Evolutionary conservation across 2,329 filamentous ascomycete species (phyloP).

Genomic region (Fusarium sp.): DNA sequence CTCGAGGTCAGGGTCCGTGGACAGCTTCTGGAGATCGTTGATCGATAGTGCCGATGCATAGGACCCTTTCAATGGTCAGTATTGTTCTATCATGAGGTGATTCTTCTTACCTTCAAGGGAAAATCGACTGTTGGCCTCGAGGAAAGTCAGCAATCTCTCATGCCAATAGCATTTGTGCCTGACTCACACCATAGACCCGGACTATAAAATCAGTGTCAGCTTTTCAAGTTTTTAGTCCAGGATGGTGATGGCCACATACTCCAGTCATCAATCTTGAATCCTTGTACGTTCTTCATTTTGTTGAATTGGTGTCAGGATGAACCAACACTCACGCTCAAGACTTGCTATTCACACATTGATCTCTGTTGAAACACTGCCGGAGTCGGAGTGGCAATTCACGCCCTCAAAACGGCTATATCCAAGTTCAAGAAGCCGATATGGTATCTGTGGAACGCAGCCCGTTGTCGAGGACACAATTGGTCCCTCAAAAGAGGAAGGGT

Average conservation of each 20-base stretch:
- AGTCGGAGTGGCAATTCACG: neutral
- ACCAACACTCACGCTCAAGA: neutral
- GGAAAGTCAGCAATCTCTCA: neutral
- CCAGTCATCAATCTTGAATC: neutral
- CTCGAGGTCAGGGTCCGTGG: neutral
- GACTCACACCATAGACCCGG: neutral
- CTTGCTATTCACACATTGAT: neutral
- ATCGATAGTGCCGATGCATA: neutral
- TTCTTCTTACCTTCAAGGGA: neutral
- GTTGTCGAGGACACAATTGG: neutral
- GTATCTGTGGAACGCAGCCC: neutral
- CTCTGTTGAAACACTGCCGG: neutral
- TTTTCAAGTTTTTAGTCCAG: neutral
- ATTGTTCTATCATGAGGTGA: neutral
- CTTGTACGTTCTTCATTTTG: neutral
- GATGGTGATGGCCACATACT: neutral
- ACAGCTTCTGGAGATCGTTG: neutral
- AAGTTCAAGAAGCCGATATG: neutral
- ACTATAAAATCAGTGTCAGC: neutral
- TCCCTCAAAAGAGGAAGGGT: neutral
- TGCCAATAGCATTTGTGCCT: neutral
- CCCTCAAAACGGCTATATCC: neutral
- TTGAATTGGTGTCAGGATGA: neutral
- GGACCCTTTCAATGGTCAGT: neutral
- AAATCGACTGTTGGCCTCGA: neutral